phyloP scores from a whole-genome alignment of 106 monocot genomes.

The Dendrobium officinale region DNA sequence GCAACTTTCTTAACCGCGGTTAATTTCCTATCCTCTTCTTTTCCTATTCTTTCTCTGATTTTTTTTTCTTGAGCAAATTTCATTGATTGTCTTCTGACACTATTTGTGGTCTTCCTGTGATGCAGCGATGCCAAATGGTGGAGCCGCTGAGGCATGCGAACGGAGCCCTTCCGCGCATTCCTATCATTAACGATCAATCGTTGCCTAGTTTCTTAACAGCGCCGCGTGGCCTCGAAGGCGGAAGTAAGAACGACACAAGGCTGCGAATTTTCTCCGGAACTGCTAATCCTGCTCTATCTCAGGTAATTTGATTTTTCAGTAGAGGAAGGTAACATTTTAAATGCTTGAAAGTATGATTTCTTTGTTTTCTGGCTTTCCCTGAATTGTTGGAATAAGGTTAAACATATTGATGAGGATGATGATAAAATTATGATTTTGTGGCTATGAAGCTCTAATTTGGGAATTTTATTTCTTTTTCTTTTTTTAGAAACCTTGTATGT shows the following conservation, averaged over 20 bases:
- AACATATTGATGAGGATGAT: not conserved
- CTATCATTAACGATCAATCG: slow-evolving; percentile 24
- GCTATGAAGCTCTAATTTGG: not conserved
- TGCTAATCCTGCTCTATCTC: slow-evolving; percentile 60
- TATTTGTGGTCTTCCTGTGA: not conserved
- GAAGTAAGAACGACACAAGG: slow-evolving; percentile 20
- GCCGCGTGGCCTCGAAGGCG: slow-evolving; percentile 6
- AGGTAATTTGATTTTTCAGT: slow-evolving; percentile 21
- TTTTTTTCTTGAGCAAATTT: not conserved
- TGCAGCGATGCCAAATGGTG: slow-evolving; percentile 41
- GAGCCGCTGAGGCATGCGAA: slow-evolving; percentile 46
- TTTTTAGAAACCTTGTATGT: too few species aligned
- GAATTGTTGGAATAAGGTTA: not conserved
- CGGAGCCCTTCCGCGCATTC: slow-evolving; percentile 34
- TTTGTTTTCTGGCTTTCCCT: not conserved
- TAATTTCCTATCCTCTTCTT: not conserved
- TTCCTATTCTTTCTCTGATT: not conserved
- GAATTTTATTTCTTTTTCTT: not conserved
- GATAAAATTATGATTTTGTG: not conserved
- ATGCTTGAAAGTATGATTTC: not conserved
- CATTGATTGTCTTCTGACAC: not conserved
- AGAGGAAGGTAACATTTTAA: not conserved
- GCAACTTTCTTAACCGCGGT: slow-evolving; percentile 8
- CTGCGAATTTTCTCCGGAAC: slow-evolving; percentile 77
- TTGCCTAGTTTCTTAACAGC: slow-evolving; percentile 22